Evolutionary conservation across 768 basidiomycete genomes (phyloP).

Genomic region (Rhizopogon vulgaris): DNA sequence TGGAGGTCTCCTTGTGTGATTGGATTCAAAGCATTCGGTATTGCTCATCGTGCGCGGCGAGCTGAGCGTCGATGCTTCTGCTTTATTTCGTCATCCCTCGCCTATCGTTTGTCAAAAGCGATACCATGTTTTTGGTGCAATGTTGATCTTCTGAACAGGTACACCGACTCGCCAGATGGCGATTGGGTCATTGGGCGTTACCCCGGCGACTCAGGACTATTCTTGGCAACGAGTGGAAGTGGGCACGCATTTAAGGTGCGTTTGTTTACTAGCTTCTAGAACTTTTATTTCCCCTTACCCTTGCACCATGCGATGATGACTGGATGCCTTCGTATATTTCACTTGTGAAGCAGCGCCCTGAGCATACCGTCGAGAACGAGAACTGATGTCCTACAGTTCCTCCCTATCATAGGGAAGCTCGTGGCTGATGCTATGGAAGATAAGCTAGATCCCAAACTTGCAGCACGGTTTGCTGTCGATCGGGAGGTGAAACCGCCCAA

Average conservation of each 20-base stretch:
- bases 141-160: constrained; percentile 43
- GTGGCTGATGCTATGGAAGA: constrained; percentile 70
- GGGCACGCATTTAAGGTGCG: constrained; percentile 84
- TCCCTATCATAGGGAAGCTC: constrained; percentile 76
- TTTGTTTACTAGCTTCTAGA: background rate
- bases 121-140: background rate
- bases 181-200: constrained; percentile 87
- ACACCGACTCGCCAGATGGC: constrained; percentile 80
- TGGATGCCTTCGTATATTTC: background rate
- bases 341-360: background rate
- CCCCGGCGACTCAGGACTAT: constrained; percentile 48
- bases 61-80: background rate
- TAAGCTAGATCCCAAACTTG: constrained; percentile 45
- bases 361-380: background rate
- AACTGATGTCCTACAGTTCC: constrained; percentile 49
- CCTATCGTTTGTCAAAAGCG: background rate
- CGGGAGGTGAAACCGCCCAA: constrained; percentile 26
- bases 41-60: background rate
- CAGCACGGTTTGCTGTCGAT: constrained; percentile 57
- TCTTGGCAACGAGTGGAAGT: constrained; percentile 83
- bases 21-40: background rate
- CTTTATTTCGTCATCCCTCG: background rate
- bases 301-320: background rate
- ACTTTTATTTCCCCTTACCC: background rate
- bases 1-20: background rate